phyloP scores from a whole-genome alignment of 1,284 basidiomycete species.

The Melampsora larici-populina region DNA sequence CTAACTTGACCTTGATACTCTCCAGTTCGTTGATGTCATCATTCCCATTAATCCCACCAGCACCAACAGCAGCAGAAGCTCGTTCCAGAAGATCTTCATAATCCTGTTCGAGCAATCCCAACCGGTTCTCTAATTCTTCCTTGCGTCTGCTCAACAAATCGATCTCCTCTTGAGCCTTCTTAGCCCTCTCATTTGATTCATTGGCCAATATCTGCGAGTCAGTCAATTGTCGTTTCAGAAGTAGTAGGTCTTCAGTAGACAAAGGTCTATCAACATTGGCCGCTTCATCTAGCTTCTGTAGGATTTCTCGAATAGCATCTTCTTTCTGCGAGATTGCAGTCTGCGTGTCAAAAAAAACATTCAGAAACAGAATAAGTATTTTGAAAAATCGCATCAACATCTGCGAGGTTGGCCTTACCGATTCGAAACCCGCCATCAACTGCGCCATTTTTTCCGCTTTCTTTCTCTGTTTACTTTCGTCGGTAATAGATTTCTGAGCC shows the following conservation, averaged over 20 bases:
- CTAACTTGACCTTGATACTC: conserved; percentile 73
- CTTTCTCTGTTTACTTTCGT: conserved; percentile 95
- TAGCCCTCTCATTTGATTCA: conserved; percentile 82
- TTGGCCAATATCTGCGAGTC: conserved; percentile 81
- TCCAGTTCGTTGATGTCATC: conserved; percentile 33
- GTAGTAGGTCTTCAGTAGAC: conserved; percentile 71
- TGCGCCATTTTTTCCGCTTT: conserved; percentile 99
- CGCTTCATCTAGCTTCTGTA: conserved; percentile 72
- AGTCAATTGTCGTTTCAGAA: conserved; percentile 77
- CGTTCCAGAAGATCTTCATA: conserved; percentile 84
- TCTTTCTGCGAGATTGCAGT: conserved; percentile 88
- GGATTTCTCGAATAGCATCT: conserved; percentile 76
- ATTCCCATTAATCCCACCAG: conserved; percentile 16
- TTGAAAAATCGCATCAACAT: conserved; percentile 46
- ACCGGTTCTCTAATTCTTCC: conserved; percentile 80
- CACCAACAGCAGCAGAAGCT: conserved; percentile 33
- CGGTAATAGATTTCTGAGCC: conserved; percentile 76
- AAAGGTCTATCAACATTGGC: conserved; percentile 62
- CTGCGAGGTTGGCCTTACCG: conserved; percentile 60
- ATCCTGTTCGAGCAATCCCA: conserved; percentile 78
- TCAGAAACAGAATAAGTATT: neutral
- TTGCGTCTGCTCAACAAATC: conserved; percentile 77
- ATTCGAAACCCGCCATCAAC: conserved; percentile 99
- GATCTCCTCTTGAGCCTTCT: conserved; percentile 86
- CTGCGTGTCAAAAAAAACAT: conserved; percentile 59